Evolutionary conservation across 139 green algal species (phyloP).

Genomic region (Penium margaritaceum): DNA sequence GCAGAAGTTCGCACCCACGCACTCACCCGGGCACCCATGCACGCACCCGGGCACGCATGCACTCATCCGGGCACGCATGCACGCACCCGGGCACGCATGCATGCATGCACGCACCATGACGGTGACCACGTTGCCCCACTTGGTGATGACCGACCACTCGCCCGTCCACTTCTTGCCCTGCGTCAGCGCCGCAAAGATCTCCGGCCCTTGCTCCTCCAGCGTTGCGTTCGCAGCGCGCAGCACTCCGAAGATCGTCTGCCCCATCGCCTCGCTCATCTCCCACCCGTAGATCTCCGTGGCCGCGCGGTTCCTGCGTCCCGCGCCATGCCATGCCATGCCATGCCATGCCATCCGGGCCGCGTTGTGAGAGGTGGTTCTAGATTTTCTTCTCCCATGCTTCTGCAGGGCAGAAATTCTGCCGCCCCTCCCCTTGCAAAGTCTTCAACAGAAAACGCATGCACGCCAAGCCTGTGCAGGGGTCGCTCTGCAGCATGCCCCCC

Average conservation of each 20-base stretch:
- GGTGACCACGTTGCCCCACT: background rate
- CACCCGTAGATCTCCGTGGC: conserved; percentile 29
- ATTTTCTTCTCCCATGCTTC: no score
- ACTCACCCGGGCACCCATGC: background rate
- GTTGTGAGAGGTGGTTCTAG: no score
- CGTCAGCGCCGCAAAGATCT: conserved; percentile 14
- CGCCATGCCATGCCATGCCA: background rate
- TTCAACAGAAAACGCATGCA: no score
- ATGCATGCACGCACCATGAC: conserved; percentile 13
- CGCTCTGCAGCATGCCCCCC: no score
- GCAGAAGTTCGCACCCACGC: background rate
- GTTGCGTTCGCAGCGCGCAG: background rate
- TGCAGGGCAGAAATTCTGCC: no score
- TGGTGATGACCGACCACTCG: conserved; percentile 13
- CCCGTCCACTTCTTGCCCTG: conserved; percentile 17
- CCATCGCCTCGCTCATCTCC: conserved; percentile 9
- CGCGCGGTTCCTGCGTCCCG: conserved; percentile 17
- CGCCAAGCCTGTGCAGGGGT: no score
- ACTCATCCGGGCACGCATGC: no score
- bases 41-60: background rate
- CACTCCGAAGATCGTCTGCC: conserved; percentile 6
- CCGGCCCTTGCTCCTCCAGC: background rate
- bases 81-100: background rate
- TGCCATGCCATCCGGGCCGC: background rate
- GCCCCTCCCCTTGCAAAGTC: no score